Conservation (phyloP, 805 yeast genomes). For the Wickerhamomyces kurtzmanii region DNA sequence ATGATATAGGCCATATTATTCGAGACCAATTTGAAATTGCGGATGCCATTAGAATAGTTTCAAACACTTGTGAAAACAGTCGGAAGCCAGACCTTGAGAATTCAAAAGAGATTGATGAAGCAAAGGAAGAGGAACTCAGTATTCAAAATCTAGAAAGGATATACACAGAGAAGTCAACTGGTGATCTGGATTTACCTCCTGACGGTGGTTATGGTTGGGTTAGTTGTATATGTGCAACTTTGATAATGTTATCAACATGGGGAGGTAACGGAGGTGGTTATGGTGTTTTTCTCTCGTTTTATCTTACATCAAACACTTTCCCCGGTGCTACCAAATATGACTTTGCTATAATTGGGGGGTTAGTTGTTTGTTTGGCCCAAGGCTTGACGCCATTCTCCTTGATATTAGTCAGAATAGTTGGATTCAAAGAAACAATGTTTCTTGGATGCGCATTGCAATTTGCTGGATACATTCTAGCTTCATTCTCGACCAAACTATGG, state of each 20-base stretch:
- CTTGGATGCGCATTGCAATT: slow-evolving; percentile 44
- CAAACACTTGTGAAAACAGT: no score
- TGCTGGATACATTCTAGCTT: slow-evolving; percentile 48
- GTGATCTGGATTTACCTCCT: slow-evolving; percentile 30
- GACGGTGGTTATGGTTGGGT: slow-evolving; percentile 73
- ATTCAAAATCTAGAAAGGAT: no score
- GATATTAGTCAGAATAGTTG: slow-evolving; percentile 36
- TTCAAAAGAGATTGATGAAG: no score
- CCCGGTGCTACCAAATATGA: slow-evolving; percentile 46
- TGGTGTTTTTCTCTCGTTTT: slow-evolving; percentile 53
- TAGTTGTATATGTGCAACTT: slow-evolving; percentile 36
- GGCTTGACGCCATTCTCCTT: slow-evolving; percentile 48
- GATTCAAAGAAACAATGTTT: slow-evolving; percentile 35
- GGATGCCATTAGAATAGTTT: no score
- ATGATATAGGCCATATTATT: no score
- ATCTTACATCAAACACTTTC: slow-evolving; percentile 38
- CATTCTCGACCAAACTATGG: slow-evolving; percentile 51
- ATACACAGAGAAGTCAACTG: slow-evolving; percentile 24
- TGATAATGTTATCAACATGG: slow-evolving; percentile 57
- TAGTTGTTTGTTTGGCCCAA: slow-evolving; percentile 48
- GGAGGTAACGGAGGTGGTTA: slow-evolving; percentile 56
- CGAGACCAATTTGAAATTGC: no score
- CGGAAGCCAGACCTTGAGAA: no score
- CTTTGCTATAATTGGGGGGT: slow-evolving; percentile 61
- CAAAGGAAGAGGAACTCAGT: no score